Evolutionary conservation across 495 filamentous ascomycete species (phyloP), one percentile per base, ranked within the genome.

Genomic region (Lichenothelia convexa): DNA sequence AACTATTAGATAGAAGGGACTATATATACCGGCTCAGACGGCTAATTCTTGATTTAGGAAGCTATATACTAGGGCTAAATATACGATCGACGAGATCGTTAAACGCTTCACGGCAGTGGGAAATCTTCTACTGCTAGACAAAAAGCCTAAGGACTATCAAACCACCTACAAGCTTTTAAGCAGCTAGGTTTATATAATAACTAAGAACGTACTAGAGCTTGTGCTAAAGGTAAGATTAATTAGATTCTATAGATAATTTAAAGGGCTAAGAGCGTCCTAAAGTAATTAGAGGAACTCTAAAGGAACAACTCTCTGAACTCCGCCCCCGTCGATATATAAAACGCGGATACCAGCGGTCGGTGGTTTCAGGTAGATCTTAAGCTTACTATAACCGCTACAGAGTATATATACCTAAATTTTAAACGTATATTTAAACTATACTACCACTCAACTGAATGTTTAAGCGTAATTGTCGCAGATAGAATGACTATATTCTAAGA

Each of bases 321-420:
- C 48, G 8, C 52, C 49, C 18, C 54, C 45, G 32, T 62, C 52
- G 31, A 62, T 51, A 23, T 53, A 50, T 6, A 62, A 43, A 7
- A 62, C 49, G n/a, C 43, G 34, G 1, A 49, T 46, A n/a, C 49
- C 52, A 18, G 52, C 45, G 1, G 53, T 60, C 1, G 48, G 49
- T 1, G 51, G 56, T 21, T 60, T 48, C 6, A 57, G 17, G 19
- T 51, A 45, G 1, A 53, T 44, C 1, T 21, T 18, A 7, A 45
- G 5, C 18, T 5, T 4, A 16, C 23, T 20, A 12, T 4, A 18
- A 2, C n/a, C 6, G 24, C 7, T 38, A 32, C 42, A 47, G 3
- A 49, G 44, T 0, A 54, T 40, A 30, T 47, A 58, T 3, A 2
- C 1, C 3, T 37, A 34, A 2, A 55, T 22, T 1, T 29, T 46